phyloP scores from a whole-genome alignment of 441 rosid genomes.

The Pelargonium myrrhifolium region DNA sequence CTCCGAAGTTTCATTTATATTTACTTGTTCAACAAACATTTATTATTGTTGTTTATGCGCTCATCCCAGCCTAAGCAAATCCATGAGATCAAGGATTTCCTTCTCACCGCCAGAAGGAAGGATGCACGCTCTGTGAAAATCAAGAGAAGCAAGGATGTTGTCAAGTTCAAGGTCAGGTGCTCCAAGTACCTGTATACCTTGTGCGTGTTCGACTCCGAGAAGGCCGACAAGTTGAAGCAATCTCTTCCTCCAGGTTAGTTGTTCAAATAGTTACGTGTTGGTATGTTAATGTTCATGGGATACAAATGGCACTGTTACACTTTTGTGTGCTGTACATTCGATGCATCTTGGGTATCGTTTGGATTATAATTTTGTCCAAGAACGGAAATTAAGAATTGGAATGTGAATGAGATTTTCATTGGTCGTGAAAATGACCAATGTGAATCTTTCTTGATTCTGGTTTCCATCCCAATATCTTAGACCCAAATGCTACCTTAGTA shows the following conservation, averaged over 20 bases:
- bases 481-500: too few species aligned
- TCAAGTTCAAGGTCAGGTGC: slow-evolving; percentile 7
- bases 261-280: not conserved
- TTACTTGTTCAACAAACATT: not conserved
- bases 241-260: slow-evolving; percentile 5
- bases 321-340: too few species aligned
- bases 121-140: slow-evolving; percentile 1
- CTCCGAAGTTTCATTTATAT: too few species aligned
- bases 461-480: too few species aligned
- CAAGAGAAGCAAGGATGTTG: slow-evolving; percentile 5
- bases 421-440: too few species aligned
- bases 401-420: too few species aligned
- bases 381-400: too few species aligned
- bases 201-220: not conserved
- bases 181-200: slow-evolving; percentile 3
- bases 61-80: not conserved
- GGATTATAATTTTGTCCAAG: too few species aligned
- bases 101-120: slow-evolving; percentile 1
- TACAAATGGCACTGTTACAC: too few species aligned
- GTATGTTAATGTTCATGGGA: too few species aligned
- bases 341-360: too few species aligned
- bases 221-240: slow-evolving; percentile 4
- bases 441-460: too few species aligned
- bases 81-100: slow-evolving; percentile 5
- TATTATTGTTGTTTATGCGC: not conserved